phyloP scores from a whole-genome alignment of 306 rosid species.

The Geum urbanum region DNA sequence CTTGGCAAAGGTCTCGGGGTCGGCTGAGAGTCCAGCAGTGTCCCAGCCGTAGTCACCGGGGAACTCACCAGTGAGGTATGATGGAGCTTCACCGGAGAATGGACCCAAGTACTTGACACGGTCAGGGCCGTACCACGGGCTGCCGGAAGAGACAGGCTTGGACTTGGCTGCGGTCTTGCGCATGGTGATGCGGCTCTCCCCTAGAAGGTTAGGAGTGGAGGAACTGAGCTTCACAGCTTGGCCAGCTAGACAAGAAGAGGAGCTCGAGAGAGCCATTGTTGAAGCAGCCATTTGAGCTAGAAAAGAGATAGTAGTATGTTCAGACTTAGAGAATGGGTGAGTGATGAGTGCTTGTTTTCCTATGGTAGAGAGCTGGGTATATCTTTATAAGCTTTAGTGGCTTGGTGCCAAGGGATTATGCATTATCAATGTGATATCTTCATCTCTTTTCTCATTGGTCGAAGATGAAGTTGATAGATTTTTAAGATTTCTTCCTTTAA shows the following conservation, averaged over 20 bases:
- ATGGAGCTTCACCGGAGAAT: constrained; percentile 33
- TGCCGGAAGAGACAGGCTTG: constrained; percentile 21
- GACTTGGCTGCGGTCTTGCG: constrained; percentile 18
- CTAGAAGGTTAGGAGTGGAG: constrained; percentile 21
- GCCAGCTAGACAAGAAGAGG: constrained; percentile 34
- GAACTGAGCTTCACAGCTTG: constrained; percentile 27
- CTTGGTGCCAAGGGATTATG: background rate
- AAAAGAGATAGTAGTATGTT: background rate
- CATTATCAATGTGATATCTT: constrained; percentile 21
- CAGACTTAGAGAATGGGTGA: background rate
- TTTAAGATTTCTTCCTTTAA: background rate
- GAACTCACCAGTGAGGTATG: constrained; percentile 33
- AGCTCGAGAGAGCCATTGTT: constrained; percentile 26
- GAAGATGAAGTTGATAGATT: background rate
- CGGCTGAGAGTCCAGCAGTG: constrained; percentile 35
- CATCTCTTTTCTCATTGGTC: constrained; percentile 3
- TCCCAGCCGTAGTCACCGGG: constrained; percentile 44
- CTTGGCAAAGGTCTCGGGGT: constrained; percentile 35
- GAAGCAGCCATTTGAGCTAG: constrained; percentile 26
- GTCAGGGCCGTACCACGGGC: constrained; percentile 38
- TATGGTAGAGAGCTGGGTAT: background rate
- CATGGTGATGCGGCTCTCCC: constrained; percentile 29
- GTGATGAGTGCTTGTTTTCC: background rate
- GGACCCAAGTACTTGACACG: constrained; percentile 41
- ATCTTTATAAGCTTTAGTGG: background rate